These are phyloP conservation scores for Acer negundo DNA, from an alignment of 345 rosid genomes.

Conservation along the genomic window DNA sequence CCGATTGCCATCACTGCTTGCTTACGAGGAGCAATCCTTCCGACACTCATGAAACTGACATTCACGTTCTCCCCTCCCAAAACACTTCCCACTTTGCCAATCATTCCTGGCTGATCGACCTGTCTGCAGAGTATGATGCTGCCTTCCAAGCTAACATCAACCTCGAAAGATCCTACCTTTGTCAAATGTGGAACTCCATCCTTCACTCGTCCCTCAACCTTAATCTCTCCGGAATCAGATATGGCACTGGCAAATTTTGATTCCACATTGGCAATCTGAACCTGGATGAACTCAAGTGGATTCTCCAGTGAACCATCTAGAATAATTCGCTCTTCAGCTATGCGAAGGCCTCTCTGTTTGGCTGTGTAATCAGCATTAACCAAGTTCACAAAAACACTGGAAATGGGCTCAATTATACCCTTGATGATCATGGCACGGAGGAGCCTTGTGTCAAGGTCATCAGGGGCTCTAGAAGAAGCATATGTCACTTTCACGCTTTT, in stretches of 20 bases:
- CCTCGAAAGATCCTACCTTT: slow-evolving; percentile 75
- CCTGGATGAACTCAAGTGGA: slow-evolving; percentile 68
- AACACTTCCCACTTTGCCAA: slow-evolving; percentile 70
- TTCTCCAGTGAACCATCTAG: slow-evolving; percentile 74
- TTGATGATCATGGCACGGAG: slow-evolving; percentile 83
- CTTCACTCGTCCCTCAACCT: slow-evolving; percentile 74
- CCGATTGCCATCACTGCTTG: slow-evolving; percentile 89
- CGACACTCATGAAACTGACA: slow-evolving; percentile 88
- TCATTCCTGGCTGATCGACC: slow-evolving; percentile 88
- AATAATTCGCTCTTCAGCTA: slow-evolving; percentile 62
- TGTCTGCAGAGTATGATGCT: slow-evolving; percentile 76
- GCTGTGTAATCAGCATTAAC: slow-evolving; percentile 85
- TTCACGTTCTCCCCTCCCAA: slow-evolving; percentile 79
- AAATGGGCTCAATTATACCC: slow-evolving; percentile 80
- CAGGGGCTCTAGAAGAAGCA: slow-evolving; percentile 75
- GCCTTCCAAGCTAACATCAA: slow-evolving; percentile 85
- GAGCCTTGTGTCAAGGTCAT: slow-evolving; percentile 85
- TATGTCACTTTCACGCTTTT: slow-evolving; percentile 73
- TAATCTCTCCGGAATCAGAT: slow-evolving; percentile 71
- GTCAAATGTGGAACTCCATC: slow-evolving; percentile 78
- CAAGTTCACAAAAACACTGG: slow-evolving; percentile 67
- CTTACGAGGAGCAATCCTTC: slow-evolving; percentile 78
- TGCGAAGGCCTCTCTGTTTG: slow-evolving; percentile 73
- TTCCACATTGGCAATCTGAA: slow-evolving; percentile 75
- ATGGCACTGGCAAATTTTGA: slow-evolving; percentile 77